Conservation (phyloP, 805 yeast species). For the Ogataea methylovora region DNA sequence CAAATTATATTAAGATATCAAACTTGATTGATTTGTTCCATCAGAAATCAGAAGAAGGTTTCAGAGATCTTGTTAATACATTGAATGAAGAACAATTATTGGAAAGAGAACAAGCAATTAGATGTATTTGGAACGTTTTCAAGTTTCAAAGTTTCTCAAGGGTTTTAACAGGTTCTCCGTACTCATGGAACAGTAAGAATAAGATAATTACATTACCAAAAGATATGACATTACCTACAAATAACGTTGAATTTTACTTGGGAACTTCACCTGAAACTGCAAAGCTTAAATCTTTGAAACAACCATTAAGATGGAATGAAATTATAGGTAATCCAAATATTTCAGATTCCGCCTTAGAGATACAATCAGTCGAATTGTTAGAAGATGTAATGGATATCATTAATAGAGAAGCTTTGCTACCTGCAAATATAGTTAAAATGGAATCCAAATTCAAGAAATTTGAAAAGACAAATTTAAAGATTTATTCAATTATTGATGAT, state of each 20-base stretch:
- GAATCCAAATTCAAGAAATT: constrained; percentile 18
- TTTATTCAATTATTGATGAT: constrained; percentile 7
- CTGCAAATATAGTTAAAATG: constrained; percentile 16
- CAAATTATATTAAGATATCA: constrained; percentile 3
- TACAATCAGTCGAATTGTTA: constrained; percentile 21
- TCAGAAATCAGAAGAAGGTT: constrained; percentile 13
- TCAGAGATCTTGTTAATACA: constrained; percentile 15
- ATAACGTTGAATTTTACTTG: constrained; percentile 17
- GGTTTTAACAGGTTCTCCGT: constrained; percentile 30
- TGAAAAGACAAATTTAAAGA: constrained; percentile 9
- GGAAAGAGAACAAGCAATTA: constrained; percentile 25
- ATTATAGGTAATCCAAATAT: too few relatives aligned
- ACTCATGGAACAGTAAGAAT: constrained; percentile 5
- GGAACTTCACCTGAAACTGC: constrained; percentile 1
- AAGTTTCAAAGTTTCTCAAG: constrained; percentile 26
- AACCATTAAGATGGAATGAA: too few relatives aligned
- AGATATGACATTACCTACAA: constrained; percentile 27
- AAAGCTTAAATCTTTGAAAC: too few relatives aligned
- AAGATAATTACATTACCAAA: constrained; percentile 21
- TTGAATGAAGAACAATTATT: constrained; percentile 26
- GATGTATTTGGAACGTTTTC: constrained; percentile 33
- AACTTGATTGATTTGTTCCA: constrained; percentile 4
- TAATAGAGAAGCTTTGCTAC: constrained; percentile 16
- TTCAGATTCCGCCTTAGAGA: constrained; percentile 21
- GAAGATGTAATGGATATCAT: constrained; percentile 30